Base-by-base conservation (phyloP, 192 early-diverging fungal genomes). In the Diversispora eburnea region DNA sequence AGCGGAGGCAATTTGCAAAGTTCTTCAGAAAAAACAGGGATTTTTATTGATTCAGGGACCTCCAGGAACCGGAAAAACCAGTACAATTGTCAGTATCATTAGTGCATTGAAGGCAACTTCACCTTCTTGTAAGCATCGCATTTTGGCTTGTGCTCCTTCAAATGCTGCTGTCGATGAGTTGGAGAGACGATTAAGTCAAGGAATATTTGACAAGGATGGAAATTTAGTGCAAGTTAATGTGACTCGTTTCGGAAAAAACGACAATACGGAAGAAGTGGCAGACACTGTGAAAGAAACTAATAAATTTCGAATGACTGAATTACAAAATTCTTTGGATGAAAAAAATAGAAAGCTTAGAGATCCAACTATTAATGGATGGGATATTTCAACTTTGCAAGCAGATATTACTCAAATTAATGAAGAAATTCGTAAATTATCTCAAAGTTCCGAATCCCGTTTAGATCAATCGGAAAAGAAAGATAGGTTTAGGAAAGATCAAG, bases 141-240 rank as follows among this genome's bases (percentile, higher is more conserved):
- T 99, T 49, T 82, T 99, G 5, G 88, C 95, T 8, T 97, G 95
- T 71, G 95, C 95, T n/a, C 97, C 97, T 5, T 92, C 90, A 70
- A 99, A 99, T 74, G 95, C 96, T 4, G 96, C 95, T 0, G 92
- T 94, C 45, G 97, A 99, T 72, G 97, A 99, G 80, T 93, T 99
- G 76, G 92, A 91, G 10, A 91, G 92, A 72, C 87, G 97, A 10
- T 67, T 99, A 12, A 91, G 88, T 78, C 70, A 80, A 2, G 97
- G 95, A 33, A 92, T 96, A 20, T 59, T 76, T 7, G 84, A 88
- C 22, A 81, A 80, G 0, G 57, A 82, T 6, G 93, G 93, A 1
- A 58, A 80, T 13, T 76, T 81, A 12, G 87, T 88, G 15, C 74
- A 78, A 7, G 92, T 92, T 4, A 87, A 88, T 25, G 84, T 95